These are phyloP conservation scores for Phlyctochytrium planicorne DNA, from an alignment of 192 early-diverging fungal genomes.

Conservation along the genomic window DNA sequence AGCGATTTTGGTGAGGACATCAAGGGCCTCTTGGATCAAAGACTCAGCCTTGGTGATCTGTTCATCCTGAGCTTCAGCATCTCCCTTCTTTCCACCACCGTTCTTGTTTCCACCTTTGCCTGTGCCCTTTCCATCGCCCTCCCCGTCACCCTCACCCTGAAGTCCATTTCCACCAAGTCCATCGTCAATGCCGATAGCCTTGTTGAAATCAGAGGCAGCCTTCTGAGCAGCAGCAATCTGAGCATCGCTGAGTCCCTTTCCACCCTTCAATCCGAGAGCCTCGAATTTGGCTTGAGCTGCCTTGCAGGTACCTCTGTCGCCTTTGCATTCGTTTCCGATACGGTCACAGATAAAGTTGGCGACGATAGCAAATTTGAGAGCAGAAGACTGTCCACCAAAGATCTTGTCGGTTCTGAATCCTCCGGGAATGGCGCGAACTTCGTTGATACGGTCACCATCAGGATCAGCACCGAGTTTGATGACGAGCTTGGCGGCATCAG, in stretches of 20 bases:
- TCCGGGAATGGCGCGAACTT: slow-evolving; percentile 30
- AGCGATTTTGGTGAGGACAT: no score
- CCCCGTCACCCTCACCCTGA: not conserved
- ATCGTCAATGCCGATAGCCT: not conserved
- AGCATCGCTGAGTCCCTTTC: no score
- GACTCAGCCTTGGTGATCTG: not conserved
- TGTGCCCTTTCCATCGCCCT: no score
- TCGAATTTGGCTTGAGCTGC: not conserved
- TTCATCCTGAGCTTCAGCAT: no score
- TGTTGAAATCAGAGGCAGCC: not conserved
- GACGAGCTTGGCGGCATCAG: no score
- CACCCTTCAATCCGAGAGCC: slow-evolving; percentile 1
- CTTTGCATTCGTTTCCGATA: slow-evolving; percentile 26
- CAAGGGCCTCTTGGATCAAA: not conserved
- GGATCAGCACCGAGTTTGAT: slow-evolving; percentile 25
- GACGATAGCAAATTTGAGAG: slow-evolving; percentile 33
- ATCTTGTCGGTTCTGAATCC: slow-evolving; percentile 10
- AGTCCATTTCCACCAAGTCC: not conserved
- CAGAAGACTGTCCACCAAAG: slow-evolving; percentile 27
- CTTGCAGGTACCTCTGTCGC: slow-evolving; percentile 18
- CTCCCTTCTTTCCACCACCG: not conserved
- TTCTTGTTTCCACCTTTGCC: not conserved
- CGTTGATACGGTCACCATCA: slow-evolving; percentile 23
- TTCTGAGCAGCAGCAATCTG: not conserved
- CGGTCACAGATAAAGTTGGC: no score